phyloP scores from a whole-genome alignment of 2,329 filamentous ascomycete genomes.

The Camillea tinctor region DNA sequence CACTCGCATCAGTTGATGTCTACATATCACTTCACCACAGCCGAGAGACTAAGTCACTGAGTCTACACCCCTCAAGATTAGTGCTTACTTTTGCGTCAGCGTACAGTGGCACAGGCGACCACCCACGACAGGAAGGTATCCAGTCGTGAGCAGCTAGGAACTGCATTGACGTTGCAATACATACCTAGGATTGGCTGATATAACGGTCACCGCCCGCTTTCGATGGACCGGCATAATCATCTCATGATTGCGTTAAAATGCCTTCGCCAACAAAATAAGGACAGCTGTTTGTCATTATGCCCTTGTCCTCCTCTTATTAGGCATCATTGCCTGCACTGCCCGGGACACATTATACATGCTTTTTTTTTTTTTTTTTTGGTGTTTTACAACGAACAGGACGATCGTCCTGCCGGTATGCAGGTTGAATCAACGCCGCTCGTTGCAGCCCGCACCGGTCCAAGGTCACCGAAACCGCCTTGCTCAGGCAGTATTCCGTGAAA shows the following conservation, averaged over 20 bases:
- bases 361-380: no score
- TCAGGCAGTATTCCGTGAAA: not conserved
- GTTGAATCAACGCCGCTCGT: not conserved
- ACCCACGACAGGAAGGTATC: slow-evolving; percentile 16
- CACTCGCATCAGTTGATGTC: not conserved
- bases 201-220: not conserved
- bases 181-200: not conserved
- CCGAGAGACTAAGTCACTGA: slow-evolving; percentile 8
- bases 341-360: not conserved
- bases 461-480: not conserved
- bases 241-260: not conserved
- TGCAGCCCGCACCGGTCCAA: not conserved
- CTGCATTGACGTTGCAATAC: not conserved
- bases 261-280: not conserved
- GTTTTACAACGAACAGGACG: not conserved
- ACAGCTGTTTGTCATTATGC: not conserved
- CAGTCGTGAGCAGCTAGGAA: not conserved
- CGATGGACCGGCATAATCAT: not conserved
- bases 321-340: not conserved
- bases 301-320: not conserved
- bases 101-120: slow-evolving; percentile 2
- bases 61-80: slow-evolving; percentile 12
- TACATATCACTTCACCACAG: slow-evolving; percentile 8
- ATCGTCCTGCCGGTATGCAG: not conserved
- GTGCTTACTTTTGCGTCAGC: slow-evolving; percentile 21